These are phyloP conservation scores for Pleurotus sapidus DNA, from an alignment of 768 basidiomycete genomes.

Conservation along the genomic window DNA sequence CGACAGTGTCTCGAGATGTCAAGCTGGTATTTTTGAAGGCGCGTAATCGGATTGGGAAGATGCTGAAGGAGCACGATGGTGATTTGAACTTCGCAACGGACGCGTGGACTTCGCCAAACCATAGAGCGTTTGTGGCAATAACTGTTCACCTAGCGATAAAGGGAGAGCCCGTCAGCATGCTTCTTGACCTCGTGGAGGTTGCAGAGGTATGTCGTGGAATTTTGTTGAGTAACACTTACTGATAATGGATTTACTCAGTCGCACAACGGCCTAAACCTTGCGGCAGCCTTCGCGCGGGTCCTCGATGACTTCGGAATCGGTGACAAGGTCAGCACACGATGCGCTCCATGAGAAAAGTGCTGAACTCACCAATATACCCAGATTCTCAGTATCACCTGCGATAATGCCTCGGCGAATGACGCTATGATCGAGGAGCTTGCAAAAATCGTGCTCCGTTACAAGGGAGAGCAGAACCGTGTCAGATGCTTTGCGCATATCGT, in stretches of 20 bases:
- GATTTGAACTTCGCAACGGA: slow-evolving; percentile 23
- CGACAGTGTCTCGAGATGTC: slow-evolving; percentile 29
- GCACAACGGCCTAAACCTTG: slow-evolving; percentile 29
- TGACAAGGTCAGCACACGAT: too few species aligned
- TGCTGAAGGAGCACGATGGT: slow-evolving; percentile 27
- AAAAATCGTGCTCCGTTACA: slow-evolving; percentile 16
- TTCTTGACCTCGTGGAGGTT: slow-evolving; percentile 37
- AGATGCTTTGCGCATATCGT: slow-evolving; percentile 37
- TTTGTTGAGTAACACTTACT: not conserved
- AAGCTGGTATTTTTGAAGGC: slow-evolving; percentile 21
- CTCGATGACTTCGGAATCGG: slow-evolving; percentile 31
- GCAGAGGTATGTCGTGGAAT: slow-evolving; percentile 13
- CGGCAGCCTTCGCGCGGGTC: slow-evolving; percentile 20
- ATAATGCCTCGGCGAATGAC: slow-evolving; percentile 35
- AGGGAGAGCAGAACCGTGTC: slow-evolving; percentile 19
- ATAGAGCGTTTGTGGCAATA: slow-evolving; percentile 10
- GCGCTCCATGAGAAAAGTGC: too few species aligned
- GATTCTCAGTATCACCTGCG: slow-evolving; percentile 30
- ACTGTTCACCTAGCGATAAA: slow-evolving; percentile 29
- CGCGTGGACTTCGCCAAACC: slow-evolving; percentile 14
- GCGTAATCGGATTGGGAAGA: slow-evolving; percentile 20
- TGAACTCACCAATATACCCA: slow-evolving; percentile 8
- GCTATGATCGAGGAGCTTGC: slow-evolving; percentile 26
- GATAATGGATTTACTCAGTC: slow-evolving; percentile 16
- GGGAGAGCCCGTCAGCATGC: slow-evolving; percentile 19